A percentile compares a stretch with the other conserved stretches of the same genome.
Conservation (phyloP, 495 filamentous ascomycete genomes). For the Friedmanniomyces simplex region DNA sequence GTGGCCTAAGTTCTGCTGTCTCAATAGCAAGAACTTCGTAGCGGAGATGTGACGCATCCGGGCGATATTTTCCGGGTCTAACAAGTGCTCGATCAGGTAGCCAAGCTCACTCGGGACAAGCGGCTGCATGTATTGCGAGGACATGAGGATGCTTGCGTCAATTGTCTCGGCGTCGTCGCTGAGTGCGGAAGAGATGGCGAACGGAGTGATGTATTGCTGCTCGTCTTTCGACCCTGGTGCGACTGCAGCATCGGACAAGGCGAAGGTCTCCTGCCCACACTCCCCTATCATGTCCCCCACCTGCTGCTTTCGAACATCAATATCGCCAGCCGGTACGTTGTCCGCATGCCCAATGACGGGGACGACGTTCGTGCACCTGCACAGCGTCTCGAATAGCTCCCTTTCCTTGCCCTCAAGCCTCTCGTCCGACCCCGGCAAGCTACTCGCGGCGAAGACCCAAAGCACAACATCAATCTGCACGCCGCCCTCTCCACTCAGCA, state of each 20-base stretch:
- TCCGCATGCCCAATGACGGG: conserved; percentile 76
- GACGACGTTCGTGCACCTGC: conserved; percentile 74
- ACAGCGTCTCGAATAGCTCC: conserved; percentile 34
- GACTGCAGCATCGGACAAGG: too few species aligned
- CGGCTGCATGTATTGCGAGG: conserved; percentile 81
- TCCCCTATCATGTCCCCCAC: conserved; percentile 49
- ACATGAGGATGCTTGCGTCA: conserved; percentile 95
- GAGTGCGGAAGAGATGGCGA: conserved; percentile 68
- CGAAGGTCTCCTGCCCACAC: conserved; percentile 24
- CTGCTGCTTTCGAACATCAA: conserved; percentile 50
- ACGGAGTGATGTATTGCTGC: conserved; percentile 30
- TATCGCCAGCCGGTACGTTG: conserved; percentile 48
- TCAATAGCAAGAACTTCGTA: conserved; percentile 73
- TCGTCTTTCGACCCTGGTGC: too few species aligned
- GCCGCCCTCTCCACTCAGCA: conserved; percentile 79
- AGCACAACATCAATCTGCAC: conserved; percentile 82
- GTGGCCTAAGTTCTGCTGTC: conserved; percentile 21
- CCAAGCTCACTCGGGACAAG: conserved; percentile 67
- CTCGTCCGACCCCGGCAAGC: background rate
- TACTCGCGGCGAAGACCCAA: conserved; percentile 54
- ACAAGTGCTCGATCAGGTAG: conserved; percentile 59
- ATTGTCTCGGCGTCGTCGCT: conserved; percentile 75
- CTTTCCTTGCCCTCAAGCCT: background rate
- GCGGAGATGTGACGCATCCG: conserved; percentile 81
- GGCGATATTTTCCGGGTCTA: conserved; percentile 69